A percentile compares a stretch with the other conserved stretches of the same genome.
Evolutionary conservation across 495 filamentous ascomycete genomes (phyloP).

Genomic region (Tetracladium marchalianum): DNA sequence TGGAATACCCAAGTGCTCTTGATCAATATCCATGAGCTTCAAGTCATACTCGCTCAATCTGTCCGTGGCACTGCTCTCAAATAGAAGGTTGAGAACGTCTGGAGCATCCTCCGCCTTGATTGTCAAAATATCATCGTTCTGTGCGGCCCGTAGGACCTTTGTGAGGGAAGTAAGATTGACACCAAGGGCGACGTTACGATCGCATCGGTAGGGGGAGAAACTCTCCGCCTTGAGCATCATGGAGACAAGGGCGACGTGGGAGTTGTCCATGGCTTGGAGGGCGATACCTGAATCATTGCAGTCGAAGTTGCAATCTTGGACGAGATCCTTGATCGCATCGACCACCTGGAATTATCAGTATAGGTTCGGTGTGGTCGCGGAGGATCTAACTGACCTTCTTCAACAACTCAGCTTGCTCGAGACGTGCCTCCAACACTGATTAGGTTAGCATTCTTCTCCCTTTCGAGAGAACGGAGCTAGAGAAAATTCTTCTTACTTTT

Average conservation of each 20-base stretch:
- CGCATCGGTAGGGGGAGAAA: constrained; percentile 96
- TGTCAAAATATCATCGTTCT: constrained; percentile 91
- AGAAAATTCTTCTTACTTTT: no score
- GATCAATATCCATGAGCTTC: constrained; percentile 99
- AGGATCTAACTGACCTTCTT: constrained; percentile 64
- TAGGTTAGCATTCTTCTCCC: background rate
- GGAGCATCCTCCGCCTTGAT: constrained; percentile 96
- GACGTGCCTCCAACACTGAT: constrained; percentile 89
- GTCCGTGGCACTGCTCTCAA: constrained; percentile 86
- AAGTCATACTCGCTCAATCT: constrained; percentile 96
- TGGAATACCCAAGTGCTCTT: constrained; percentile 97
- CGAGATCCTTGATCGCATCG: constrained; percentile 97
- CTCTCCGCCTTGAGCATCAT: constrained; percentile 95
- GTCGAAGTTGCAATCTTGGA: constrained; percentile 99
- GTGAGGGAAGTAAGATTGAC: constrained; percentile 94
- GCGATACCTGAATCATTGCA: constrained; percentile 99
- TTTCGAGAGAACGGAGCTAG: no score
- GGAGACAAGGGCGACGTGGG: constrained; percentile 95
- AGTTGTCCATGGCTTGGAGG: constrained; percentile 99
- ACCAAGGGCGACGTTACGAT: constrained; percentile 96
- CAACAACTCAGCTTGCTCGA: constrained; percentile 87
- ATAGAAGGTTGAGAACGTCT: constrained; percentile 88
- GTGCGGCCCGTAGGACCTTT: constrained; percentile 91
- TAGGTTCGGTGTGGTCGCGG: background rate
- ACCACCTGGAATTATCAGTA: constrained; percentile 55